phyloP scores from a whole-genome alignment of 2,329 filamentous ascomycete genomes.

The Xylaria sp. region DNA sequence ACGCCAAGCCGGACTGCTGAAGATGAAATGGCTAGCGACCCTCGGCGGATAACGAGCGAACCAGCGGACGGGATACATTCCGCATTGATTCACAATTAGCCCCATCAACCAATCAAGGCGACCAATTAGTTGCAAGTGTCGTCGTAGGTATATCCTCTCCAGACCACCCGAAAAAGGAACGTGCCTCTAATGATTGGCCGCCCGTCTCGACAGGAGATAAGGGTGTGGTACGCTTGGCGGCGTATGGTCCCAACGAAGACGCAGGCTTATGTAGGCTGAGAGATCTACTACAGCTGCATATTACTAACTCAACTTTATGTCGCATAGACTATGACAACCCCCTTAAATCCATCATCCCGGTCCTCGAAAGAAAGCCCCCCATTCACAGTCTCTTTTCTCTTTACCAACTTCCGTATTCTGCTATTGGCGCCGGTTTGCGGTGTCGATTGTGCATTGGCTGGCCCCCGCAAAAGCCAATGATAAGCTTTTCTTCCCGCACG shows the following conservation, averaged over 20 bases:
- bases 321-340: background rate
- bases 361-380: slow-evolving; percentile 6
- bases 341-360: background rate
- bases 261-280: slow-evolving; percentile 5
- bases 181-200: slow-evolving; percentile 45
- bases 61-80: background rate
- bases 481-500: slow-evolving; percentile 31
- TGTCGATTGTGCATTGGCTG: slow-evolving; percentile 5
- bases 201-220: slow-evolving; percentile 38
- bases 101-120: background rate
- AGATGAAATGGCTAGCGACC: background rate
- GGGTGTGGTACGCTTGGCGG: slow-evolving; percentile 13
- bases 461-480: slow-evolving; percentile 30
- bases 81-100: background rate
- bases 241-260: background rate
- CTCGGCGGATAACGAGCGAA: slow-evolving; percentile 3
- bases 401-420: slow-evolving; percentile 34
- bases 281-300: slow-evolving; percentile 6
- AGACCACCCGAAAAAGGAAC: slow-evolving; percentile 28
- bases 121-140: background rate
- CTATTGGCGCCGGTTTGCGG: slow-evolving; percentile 21
- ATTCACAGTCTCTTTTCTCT: background rate
- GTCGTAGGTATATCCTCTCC: background rate
- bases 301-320: background rate
- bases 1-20: slow-evolving; percentile 28